Percentiles rank a stretch among this genome's conserved stretches.
Conservation (phyloP, 208 protist genomes). For the Trypanosoma congolense region DNA sequence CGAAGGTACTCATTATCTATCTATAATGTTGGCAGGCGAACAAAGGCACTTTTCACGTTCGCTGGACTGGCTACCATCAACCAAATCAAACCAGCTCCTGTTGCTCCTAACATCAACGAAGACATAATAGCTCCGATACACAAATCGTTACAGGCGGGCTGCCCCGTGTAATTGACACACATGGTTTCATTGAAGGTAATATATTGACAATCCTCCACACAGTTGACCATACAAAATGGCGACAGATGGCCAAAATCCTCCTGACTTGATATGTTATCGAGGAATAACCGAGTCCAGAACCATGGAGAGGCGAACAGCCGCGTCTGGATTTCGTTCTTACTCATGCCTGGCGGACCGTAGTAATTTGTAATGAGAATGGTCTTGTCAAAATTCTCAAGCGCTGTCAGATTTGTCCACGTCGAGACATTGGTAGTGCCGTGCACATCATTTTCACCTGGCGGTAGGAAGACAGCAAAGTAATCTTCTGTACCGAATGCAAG, state of each 20-base stretch:
- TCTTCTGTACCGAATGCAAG: constrained; percentile 37
- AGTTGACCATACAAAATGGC: constrained; percentile 48
- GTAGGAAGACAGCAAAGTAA: constrained; percentile 44
- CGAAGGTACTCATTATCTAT: not conserved
- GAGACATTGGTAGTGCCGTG: constrained; percentile 40
- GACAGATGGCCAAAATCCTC: constrained; percentile 9
- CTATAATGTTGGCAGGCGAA: constrained; percentile 33
- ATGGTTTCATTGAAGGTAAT: constrained; percentile 15
- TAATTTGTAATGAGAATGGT: constrained; percentile 46
- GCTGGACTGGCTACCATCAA: constrained; percentile 34
- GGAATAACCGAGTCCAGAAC: constrained; percentile 32
- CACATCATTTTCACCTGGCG: constrained; percentile 20
- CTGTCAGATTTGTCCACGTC: constrained; percentile 31
- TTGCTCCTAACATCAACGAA: constrained; percentile 34
- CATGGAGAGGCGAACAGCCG: constrained; percentile 30
- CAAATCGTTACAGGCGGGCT: constrained; percentile 41
- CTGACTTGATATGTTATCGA: constrained; percentile 17
- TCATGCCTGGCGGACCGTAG: constrained; percentile 21
- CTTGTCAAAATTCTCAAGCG: constrained; percentile 28
- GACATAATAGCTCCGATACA: constrained; percentile 65
- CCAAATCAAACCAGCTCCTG: constrained; percentile 22
- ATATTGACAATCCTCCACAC: constrained; percentile 24
- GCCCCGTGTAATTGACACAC: constrained; percentile 23
- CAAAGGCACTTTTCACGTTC: constrained; percentile 43
- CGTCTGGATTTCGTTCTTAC: constrained; percentile 11